phyloP scores from a whole-genome alignment of 75 land plant genomes.

The Adiantum capillusveneris region DNA sequence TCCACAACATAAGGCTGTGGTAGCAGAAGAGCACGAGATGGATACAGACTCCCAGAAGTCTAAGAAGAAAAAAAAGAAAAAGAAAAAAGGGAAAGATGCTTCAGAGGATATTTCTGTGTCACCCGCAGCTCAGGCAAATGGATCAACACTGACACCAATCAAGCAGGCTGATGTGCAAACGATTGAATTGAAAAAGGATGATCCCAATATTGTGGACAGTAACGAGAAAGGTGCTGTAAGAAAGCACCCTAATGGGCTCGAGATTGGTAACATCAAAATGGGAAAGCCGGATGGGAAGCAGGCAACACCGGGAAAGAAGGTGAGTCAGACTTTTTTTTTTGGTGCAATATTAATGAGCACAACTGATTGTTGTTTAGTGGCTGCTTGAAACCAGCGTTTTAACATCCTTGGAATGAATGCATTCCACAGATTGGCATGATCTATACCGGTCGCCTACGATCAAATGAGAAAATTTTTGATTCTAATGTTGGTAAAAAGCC shows the following conservation, averaged over 20 bases:
- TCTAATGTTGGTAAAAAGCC: conserved; percentile 65
- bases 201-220: conserved; percentile 4
- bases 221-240: conserved; percentile 33
- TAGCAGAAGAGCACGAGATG: no score
- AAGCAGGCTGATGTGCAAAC: conserved; percentile 16
- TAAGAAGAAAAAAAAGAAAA: conserved; percentile 37
- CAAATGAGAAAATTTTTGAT: conserved; percentile 89
- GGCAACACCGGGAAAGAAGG: conserved; percentile 73
- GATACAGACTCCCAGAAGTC: conserved; percentile 10
- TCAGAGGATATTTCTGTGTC: conserved; percentile 1
- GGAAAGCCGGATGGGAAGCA: conserved; percentile 95
- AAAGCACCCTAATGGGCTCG: conserved; percentile 69
- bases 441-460: conserved; percentile 75
- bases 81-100: conserved; percentile 18
- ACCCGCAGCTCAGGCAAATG: conserved; percentile 7
- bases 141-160: conserved; percentile 15
- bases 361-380: no score
- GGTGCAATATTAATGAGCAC: no score
- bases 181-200: conserved; percentile 36
- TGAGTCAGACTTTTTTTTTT: conserved; percentile 8
- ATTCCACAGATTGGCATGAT: conserved; percentile 56
- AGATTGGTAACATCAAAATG: conserved; percentile 60
- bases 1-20: no score
- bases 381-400: no score
- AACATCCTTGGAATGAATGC: not conserved